Evolutionary conservation across 148 eudicot genomes (phyloP).

Genomic region (Fallopia convolvulus): DNA sequence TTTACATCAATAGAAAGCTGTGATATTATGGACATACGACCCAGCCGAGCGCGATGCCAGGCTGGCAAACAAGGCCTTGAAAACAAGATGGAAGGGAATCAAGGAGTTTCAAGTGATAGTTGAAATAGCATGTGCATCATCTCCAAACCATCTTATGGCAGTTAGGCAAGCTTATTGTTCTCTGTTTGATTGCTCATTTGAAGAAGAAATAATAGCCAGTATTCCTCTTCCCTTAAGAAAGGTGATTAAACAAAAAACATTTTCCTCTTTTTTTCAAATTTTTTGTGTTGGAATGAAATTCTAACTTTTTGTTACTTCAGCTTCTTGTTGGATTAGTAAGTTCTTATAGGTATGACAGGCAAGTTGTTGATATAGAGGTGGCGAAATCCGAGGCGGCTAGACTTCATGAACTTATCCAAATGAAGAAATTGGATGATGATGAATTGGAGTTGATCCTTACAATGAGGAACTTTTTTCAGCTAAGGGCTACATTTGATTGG

Average conservation of each 20-base stretch:
- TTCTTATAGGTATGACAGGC: slow-evolving; percentile 62
- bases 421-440: slow-evolving; percentile 51
- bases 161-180: slow-evolving; percentile 64
- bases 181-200: slow-evolving; percentile 60
- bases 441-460: slow-evolving; percentile 48
- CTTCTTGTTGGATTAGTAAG: slow-evolving; percentile 62
- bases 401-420: slow-evolving; percentile 39
- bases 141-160: slow-evolving; percentile 59
- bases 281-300: neutral
- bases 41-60: slow-evolving; percentile 87
- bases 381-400: slow-evolving; percentile 57
- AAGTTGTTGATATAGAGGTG: slow-evolving; percentile 38
- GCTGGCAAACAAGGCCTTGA: slow-evolving; percentile 53
- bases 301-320: slow-evolving; percentile 25
- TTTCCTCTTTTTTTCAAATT: neutral
- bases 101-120: slow-evolving; percentile 53
- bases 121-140: slow-evolving; percentile 70
- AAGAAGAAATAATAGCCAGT: slow-evolving; percentile 52
- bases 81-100: slow-evolving; percentile 31
- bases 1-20: slow-evolving; percentile 37
- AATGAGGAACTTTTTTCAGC: slow-evolving; percentile 61
- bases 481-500: slow-evolving; percentile 52
- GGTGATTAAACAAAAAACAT: slow-evolving; percentile 24
- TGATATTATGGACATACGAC: slow-evolving; percentile 64
- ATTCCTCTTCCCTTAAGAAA: slow-evolving; percentile 50